Evolutionary conservation across 1,284 basidiomycete genomes (phyloP), one percentile per base, ranked within the genome.

Genomic region (Phellopilus nigrolimitatus): DNA sequence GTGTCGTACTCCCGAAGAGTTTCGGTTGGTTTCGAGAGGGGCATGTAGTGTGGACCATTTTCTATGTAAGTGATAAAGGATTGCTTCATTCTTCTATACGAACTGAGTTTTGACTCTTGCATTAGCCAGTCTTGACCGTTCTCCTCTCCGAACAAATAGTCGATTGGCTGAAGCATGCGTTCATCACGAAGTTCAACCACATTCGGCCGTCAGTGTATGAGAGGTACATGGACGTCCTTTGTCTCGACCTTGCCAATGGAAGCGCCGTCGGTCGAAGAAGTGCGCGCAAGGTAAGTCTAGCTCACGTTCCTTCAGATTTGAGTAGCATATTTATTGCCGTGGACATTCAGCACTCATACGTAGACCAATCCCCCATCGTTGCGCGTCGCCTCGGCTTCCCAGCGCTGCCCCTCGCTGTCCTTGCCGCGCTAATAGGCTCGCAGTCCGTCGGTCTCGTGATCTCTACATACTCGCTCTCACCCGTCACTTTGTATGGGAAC

Each of bases 161-260:
- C 24, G 97, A 99, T 67, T 99, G 95, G 97, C 77, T 99, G 53
- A 99, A 99, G 64, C 97, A 99, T 64, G 95, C 95, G 1, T 99
- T 99, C 71, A 98, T 99, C 62, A 95, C 95, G 49, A 99, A 99
- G 68, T 98, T 98, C 67, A 91, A 91, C 61, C 91, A 95, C 62
- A 95, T 99, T 49, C 84, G 95, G 1, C 93, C 95, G 0, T 89
- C 88, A 0, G 91, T 98, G 0, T 99, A 99, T 60, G 94, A 94
- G 55, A 79, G 97, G 9, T 99, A 94, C 68, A 92, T 88, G 9
- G 97, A 99, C 62, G 91, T 99, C 0, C 78, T 99, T 0, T 98
- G 95, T 62, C 86, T 91, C 38, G 97, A 99, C 65, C 78, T 99
- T 9, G 79, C 95, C 1, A 87, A 87, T 47, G 91, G 84, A 34